phyloP scores from a whole-genome alignment of 2,329 filamentous ascomycete species.

The Trichophyton schoenleinii region DNA sequence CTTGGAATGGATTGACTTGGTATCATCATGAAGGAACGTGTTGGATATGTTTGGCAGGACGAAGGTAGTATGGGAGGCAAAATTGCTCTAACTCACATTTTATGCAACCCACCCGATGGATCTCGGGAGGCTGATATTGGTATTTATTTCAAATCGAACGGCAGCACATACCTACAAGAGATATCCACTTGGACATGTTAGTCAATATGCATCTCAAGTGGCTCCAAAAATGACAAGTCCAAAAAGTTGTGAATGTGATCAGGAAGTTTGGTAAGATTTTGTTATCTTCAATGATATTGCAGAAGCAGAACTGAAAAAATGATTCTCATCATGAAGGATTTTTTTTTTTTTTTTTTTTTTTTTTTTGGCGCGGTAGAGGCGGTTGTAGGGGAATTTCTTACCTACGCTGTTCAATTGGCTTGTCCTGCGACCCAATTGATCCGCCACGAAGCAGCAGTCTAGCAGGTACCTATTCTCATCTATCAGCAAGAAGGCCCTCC shows the following conservation, averaged over 20 bases:
- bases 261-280: slow-evolving; percentile 19
- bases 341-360: not conserved
- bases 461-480: not conserved
- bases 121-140: not conserved
- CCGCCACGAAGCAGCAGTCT: not conserved
- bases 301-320: slow-evolving; percentile 52
- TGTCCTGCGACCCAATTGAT: not conserved
- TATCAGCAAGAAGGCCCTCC: not conserved
- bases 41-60: not conserved
- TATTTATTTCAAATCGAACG: not conserved
- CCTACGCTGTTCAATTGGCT: not conserved
- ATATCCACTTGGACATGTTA: not conserved
- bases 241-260: slow-evolving; percentile 26
- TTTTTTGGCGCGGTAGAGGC: not conserved
- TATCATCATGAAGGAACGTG: slow-evolving; percentile 40
- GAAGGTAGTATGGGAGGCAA: not conserved
- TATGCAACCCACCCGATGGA: not conserved
- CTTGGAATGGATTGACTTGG: slow-evolving; percentile 53
- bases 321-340: slow-evolving; percentile 36
- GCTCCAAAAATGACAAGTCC: not conserved
- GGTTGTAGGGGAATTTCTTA: not conserved
- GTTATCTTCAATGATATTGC: slow-evolving; percentile 46
- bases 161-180: not conserved
- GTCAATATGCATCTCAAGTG: not conserved
- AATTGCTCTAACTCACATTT: not conserved